A percentile compares a stretch with the other conserved stretches of the same genome.
Evolutionary conservation across 1,139 yeast species (phyloP).

Genomic region (Wickerhamiella infanticola): DNA sequence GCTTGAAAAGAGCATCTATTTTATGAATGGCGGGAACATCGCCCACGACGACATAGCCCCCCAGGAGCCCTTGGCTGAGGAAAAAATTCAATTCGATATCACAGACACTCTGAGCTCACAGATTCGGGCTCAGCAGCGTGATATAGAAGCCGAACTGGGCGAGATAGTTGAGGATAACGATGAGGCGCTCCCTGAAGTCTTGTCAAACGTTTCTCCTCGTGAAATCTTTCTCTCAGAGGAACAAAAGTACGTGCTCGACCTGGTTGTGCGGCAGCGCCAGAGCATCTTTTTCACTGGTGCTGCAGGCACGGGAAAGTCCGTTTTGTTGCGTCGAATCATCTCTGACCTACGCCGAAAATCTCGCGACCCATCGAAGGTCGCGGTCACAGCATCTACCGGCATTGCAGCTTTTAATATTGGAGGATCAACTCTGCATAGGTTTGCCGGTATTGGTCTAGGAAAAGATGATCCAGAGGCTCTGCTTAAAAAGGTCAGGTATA

Average conservation of each 20-base stretch:
- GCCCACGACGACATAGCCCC: neutral
- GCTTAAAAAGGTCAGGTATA: conserved; percentile 37
- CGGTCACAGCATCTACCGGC: conserved; percentile 87
- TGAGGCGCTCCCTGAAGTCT: neutral
- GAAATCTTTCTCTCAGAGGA: conserved; percentile 41
- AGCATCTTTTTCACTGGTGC: conserved; percentile 79
- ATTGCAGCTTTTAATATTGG: conserved; percentile 87
- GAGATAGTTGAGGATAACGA: neutral
- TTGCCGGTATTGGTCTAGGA: conserved; percentile 77
- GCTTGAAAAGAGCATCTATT: neutral
- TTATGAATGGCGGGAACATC: neutral
- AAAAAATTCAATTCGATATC: neutral
- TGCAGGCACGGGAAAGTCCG: conserved; percentile 93
- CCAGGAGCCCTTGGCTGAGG: neutral
- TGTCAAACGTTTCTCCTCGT: neutral
- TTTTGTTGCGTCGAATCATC: conserved; percentile 56
- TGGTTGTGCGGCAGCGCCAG: conserved; percentile 41
- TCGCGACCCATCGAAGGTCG: conserved; percentile 31
- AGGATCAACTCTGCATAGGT: conserved; percentile 73
- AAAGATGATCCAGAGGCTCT: conserved; percentile 28
- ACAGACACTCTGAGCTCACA: neutral
- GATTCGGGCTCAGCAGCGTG: neutral
- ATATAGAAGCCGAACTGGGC: too few species aligned
- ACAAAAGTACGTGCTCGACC: conserved; percentile 50
- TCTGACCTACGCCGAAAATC: conserved; percentile 35